Conservation (phyloP, 2,329 filamentous ascomycete genomes). For the Sclerotiophoma versabilis region DNA sequence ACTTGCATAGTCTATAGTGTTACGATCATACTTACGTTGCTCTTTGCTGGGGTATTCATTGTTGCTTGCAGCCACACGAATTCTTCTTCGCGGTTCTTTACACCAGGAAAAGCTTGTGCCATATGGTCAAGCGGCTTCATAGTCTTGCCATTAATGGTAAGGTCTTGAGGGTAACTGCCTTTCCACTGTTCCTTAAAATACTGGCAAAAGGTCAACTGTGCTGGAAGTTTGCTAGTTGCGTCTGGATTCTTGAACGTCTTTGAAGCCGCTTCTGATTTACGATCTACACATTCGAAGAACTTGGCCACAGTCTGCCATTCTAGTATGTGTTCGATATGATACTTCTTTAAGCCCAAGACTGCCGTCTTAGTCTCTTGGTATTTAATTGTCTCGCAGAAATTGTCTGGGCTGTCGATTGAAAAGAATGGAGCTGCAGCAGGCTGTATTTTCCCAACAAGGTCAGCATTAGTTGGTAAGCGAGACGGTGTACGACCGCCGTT, state of each 20-base stretch:
- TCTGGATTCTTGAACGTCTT: neutral
- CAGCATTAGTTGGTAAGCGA: neutral
- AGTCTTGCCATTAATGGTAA: neutral
- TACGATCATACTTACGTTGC: slow-evolving; percentile 4
- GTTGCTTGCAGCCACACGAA: slow-evolving; percentile 12
- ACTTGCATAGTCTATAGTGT: neutral
- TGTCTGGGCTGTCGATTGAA: neutral
- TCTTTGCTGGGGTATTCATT: slow-evolving; percentile 13
- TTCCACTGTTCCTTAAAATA: slow-evolving; percentile 8
- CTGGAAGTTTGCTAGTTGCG: neutral
- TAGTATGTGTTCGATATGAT: slow-evolving; percentile 14
- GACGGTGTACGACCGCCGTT: too few species aligned
- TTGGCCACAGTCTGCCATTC: slow-evolving; percentile 15
- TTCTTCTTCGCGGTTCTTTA: slow-evolving; percentile 1
- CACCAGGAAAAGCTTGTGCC: slow-evolving; percentile 5
- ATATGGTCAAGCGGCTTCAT: slow-evolving; percentile 2
- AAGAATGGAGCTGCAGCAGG: slow-evolving; percentile 1
- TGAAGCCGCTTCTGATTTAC: neutral
- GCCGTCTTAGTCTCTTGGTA: neutral
- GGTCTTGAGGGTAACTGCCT: neutral
- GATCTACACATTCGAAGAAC: slow-evolving; percentile 9
- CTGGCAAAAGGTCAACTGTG: slow-evolving; percentile 4
- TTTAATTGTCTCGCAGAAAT: neutral
- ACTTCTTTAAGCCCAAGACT: neutral
- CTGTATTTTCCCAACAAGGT: neutral